phyloP scores from a whole-genome alignment of 371 early-diverging fungal genomes.

The Mortierella sp. region DNA sequence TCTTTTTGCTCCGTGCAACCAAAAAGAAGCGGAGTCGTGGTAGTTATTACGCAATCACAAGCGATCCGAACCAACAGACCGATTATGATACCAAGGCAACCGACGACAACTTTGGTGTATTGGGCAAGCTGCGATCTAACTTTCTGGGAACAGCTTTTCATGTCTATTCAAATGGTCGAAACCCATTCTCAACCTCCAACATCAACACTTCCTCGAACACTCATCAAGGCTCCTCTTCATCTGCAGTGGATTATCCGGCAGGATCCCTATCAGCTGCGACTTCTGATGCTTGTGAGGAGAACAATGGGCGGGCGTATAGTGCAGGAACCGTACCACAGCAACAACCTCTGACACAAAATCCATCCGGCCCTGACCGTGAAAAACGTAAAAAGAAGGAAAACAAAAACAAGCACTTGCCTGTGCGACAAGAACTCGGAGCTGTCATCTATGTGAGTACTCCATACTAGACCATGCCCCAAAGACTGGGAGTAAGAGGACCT shows the following conservation, averaged over 20 bases:
- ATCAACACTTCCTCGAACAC: not conserved
- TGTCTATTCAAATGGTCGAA: slow-evolving; percentile 76
- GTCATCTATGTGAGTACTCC: slow-evolving; percentile 76
- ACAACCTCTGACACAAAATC: not conserved
- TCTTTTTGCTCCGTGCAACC: slow-evolving; percentile 73
- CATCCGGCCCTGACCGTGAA: not conserved
- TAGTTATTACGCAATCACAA: slow-evolving; percentile 79
- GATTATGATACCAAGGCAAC: slow-evolving; percentile 23
- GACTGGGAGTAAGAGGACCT: no score
- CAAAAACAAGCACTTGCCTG: slow-evolving; percentile 55
- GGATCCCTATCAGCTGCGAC: no score
- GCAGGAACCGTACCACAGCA: not conserved
- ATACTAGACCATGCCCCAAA: no score
- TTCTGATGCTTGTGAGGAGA: not conserved
- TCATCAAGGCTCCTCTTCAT: no score
- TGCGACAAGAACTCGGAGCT: slow-evolving; percentile 79
- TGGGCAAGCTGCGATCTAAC: slow-evolving; percentile 69
- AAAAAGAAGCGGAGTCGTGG: slow-evolving; percentile 77
- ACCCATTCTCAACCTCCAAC: slow-evolving; percentile 57
- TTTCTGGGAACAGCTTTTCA: slow-evolving; percentile 89
- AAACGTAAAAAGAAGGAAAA: slow-evolving; percentile 31
- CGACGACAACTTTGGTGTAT: slow-evolving; percentile 27
- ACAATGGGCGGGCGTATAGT: not conserved
- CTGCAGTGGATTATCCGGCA: no score
- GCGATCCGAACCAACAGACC: slow-evolving; percentile 57